Conservation (phyloP, 495 filamentous ascomycete species). For the Penicillium silybi region DNA sequence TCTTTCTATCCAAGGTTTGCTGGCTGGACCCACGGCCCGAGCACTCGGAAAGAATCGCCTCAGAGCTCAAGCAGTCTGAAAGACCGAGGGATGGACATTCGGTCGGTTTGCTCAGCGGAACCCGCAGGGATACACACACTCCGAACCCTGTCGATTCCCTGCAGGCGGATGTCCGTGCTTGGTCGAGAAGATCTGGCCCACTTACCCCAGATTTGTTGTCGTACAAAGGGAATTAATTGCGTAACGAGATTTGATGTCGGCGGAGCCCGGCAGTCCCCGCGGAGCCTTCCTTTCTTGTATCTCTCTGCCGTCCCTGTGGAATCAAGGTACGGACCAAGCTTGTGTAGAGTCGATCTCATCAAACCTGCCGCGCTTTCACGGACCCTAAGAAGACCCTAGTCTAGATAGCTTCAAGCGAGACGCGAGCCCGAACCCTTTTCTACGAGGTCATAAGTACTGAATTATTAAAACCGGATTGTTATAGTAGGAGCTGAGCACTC, state of each 20-base stretch:
- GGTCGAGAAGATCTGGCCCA: conserved; percentile 39
- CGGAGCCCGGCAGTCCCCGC: neutral
- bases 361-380: conserved; percentile 10
- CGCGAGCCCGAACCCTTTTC: neutral
- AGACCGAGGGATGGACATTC: no score
- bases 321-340: neutral
- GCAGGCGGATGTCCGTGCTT: conserved; percentile 38
- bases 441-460: neutral
- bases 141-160: conserved; percentile 26
- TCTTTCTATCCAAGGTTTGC: neutral
- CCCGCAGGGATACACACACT: conserved; percentile 4
- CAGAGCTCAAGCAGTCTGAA: no score
- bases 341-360: neutral
- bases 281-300: conserved; percentile 1
- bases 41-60: neutral
- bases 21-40: neutral
- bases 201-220: conserved; percentile 42
- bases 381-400: neutral
- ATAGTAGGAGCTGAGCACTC: neutral
- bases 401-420: neutral
- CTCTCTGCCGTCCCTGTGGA: neutral
- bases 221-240: conserved; percentile 13
- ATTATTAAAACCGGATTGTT: neutral
- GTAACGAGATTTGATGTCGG: conserved; percentile 15
- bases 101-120: neutral